Conservation (phyloP, 2,329 filamentous ascomycete genomes). For the Talaromyces sp. region DNA sequence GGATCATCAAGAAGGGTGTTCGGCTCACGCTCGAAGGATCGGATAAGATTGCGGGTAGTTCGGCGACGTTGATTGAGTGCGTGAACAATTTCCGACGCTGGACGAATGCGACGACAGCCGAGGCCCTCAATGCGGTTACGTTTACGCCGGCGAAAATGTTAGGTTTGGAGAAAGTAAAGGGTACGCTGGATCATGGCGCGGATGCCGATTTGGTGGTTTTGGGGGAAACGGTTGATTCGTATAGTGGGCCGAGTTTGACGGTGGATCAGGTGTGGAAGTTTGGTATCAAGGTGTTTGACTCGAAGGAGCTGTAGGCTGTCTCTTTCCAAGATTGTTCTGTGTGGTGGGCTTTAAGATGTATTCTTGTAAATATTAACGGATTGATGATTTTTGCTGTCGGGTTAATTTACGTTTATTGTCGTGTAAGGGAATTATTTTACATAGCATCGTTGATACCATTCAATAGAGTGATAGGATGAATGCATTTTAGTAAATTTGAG, state of each 20-base stretch:
- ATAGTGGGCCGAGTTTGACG: slow-evolving; percentile 32
- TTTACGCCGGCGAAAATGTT: slow-evolving; percentile 40
- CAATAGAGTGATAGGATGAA: not conserved
- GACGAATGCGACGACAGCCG: slow-evolving; percentile 38
- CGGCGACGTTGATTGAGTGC: slow-evolving; percentile 43
- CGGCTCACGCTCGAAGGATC: slow-evolving; percentile 74
- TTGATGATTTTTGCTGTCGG: not conserved
- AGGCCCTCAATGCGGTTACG: slow-evolving; percentile 40
- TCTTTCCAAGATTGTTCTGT: not conserved
- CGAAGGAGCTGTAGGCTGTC: not conserved
- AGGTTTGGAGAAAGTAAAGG: slow-evolving; percentile 39
- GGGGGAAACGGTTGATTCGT: slow-evolving; percentile 32
- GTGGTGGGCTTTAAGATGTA: not conserved
- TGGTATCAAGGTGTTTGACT: slow-evolving; percentile 40
- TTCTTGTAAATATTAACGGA: slow-evolving; percentile 5
- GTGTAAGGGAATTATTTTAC: not conserved
- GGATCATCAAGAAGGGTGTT: slow-evolving; percentile 60
- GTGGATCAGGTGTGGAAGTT: slow-evolving; percentile 46
- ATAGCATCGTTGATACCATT: not conserved
- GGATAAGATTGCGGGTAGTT: slow-evolving; percentile 71
- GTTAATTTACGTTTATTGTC: not conserved
- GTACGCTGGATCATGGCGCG: slow-evolving; percentile 37
- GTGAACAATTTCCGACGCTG: slow-evolving; percentile 45
- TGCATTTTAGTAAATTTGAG: not conserved
- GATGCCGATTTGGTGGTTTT: slow-evolving; percentile 44